Conservation (phyloP, 2,329 filamentous ascomycete species). For the Aspergillus ibericus region DNA sequence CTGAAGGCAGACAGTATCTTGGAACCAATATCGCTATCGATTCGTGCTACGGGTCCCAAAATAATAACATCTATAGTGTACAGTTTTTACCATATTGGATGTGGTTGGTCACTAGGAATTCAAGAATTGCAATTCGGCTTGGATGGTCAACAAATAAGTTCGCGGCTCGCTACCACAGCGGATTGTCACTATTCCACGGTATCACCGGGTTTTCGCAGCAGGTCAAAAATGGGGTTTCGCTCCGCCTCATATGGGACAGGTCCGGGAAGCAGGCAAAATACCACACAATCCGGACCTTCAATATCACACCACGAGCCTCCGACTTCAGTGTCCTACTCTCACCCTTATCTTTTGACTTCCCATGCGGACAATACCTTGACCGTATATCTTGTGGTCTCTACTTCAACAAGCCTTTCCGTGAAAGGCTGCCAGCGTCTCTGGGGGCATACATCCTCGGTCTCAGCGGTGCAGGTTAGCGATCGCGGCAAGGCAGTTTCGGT, state of each 20-base stretch:
- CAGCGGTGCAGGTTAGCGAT: conserved; percentile 78
- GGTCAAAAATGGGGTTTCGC: conserved; percentile 10
- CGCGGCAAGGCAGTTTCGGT: conserved; percentile 89
- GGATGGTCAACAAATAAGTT: conserved; percentile 44
- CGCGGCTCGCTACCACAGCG: conserved; percentile 42
- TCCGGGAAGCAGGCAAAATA: conserved; percentile 18
- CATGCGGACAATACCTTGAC: conserved; percentile 86
- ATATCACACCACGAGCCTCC: conserved; percentile 51
- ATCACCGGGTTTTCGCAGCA: conserved; percentile 12
- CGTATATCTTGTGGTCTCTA: conserved; percentile 77
- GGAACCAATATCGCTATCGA: conserved; percentile 76
- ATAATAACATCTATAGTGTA: conserved; percentile 86
- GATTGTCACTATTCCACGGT: conserved; percentile 38
- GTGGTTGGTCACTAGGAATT: conserved; percentile 87
- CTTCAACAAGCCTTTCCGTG: conserved; percentile 63
- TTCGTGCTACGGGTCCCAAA: conserved; percentile 64
- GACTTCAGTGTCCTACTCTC: conserved; percentile 67
- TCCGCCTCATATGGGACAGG: conserved; percentile 24
- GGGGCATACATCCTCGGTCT: conserved; percentile 89
- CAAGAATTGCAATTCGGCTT: conserved; percentile 75
- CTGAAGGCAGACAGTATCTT: conserved; percentile 77
- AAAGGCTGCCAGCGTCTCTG: conserved; percentile 75
- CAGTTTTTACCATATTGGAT: conserved; percentile 71
- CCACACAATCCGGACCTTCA: conserved; percentile 23
- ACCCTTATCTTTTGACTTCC: conserved; percentile 82